A percentile compares a stretch with the other conserved stretches of the same genome.
Conservation (phyloP, 176 grass and related monocot species). For the Thinopyrum elongatum region DNA sequence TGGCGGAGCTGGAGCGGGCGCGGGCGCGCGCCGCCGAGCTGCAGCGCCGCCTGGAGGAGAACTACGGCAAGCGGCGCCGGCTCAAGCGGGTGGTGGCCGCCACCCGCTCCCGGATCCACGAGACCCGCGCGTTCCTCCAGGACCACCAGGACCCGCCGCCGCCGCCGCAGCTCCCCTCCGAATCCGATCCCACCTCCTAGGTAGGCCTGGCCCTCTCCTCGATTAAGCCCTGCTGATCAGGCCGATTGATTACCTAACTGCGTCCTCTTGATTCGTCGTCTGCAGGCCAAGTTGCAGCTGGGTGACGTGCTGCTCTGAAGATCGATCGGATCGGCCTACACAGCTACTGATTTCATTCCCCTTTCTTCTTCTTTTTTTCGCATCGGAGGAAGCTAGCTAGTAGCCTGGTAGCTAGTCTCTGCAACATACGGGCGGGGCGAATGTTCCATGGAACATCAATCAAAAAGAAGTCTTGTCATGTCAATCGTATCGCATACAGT, state of each 20-base stretch:
- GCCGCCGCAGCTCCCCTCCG: not conserved
- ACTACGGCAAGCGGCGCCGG: slow-evolving; percentile 47
- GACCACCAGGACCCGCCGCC: not conserved
- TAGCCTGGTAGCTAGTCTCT: not conserved
- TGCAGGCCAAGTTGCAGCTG: slow-evolving; percentile 24
- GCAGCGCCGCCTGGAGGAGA: slow-evolving; percentile 50
- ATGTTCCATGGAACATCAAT: slow-evolving; percentile 4
- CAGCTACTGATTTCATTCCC: not conserved
- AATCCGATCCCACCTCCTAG: slow-evolving; percentile 12
- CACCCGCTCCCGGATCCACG: slow-evolving; percentile 42
- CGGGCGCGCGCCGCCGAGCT: slow-evolving; percentile 55
- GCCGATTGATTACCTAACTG: no score
- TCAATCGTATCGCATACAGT: not conserved
- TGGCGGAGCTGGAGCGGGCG: slow-evolving; percentile 49
- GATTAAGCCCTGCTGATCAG: not conserved
- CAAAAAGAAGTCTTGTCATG: not conserved
- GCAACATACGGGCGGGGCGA: not conserved
- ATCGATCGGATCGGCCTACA: not conserved
- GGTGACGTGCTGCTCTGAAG: not conserved
- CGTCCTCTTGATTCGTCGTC: not conserved
- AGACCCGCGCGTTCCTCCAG: slow-evolving; percentile 24
- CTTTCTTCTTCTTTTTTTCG: not conserved
- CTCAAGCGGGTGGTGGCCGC: slow-evolving; percentile 29
- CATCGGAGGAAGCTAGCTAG: no score
- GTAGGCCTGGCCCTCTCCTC: not conserved